A percentile compares a stretch with the other conserved stretches of the same genome.
phyloP scores from a whole-genome alignment of 2,329 filamentous ascomycete genomes.

The Elsinoe arachidis region DNA sequence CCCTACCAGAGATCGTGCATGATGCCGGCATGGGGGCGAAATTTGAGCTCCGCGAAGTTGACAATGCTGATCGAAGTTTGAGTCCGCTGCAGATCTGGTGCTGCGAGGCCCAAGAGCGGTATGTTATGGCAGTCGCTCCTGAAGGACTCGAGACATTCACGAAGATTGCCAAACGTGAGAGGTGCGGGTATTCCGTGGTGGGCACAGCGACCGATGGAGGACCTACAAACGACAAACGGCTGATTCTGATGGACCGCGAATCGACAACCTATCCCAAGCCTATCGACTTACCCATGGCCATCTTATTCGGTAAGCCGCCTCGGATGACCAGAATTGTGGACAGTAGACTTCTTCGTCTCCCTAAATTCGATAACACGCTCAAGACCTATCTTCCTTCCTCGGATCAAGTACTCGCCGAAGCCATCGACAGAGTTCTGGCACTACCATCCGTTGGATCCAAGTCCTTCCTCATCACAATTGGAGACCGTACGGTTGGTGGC shows the following conservation, averaged over 20 bases:
- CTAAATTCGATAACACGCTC: constrained; percentile 67
- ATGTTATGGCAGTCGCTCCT: constrained; percentile 79
- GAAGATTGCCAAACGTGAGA: constrained; percentile 66
- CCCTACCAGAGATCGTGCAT: constrained; percentile 80
- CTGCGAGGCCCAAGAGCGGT: constrained; percentile 92
- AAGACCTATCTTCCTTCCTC: constrained; percentile 51
- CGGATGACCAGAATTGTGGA: constrained; percentile 68
- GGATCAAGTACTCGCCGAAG: constrained; percentile 43
- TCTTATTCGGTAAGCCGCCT: constrained; percentile 80
- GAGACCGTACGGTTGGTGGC: constrained; percentile 83
- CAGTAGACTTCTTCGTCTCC: constrained; percentile 58
- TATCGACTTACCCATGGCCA: constrained; percentile 82
- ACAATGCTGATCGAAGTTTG: constrained; percentile 84
- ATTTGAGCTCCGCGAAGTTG: constrained; percentile 90
- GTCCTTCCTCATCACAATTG: constrained; percentile 94
- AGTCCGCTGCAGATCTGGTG: constrained; percentile 97
- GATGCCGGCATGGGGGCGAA: constrained; percentile 84
- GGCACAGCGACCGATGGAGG: constrained; percentile 59
- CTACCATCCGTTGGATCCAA: constrained; percentile 93
- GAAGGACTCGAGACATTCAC: constrained; percentile 66
- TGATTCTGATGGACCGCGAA: constrained; percentile 75
- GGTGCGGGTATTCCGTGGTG: constrained; percentile 87
- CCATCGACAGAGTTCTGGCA: constrained; percentile 70
- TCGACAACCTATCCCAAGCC: constrained; percentile 64
- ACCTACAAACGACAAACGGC: constrained; percentile 57